Evolutionary conservation across 2,329 filamentous ascomycete genomes (phyloP), one percentile per base, ranked within the genome.

Genomic region (Fusarium algeriense): DNA sequence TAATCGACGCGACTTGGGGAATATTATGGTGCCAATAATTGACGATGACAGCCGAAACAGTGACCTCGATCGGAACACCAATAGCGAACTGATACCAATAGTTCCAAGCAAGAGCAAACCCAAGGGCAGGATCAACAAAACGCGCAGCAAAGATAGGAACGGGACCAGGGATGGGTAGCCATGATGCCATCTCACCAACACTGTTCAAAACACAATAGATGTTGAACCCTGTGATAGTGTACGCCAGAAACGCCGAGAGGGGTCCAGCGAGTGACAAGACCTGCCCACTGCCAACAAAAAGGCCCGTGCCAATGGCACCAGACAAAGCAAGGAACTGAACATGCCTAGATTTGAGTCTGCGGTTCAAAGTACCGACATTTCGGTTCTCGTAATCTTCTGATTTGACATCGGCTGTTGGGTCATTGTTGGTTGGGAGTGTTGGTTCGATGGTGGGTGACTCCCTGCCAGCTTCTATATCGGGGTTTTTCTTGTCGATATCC

Each of bases 11-110:
- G 19, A 71, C 50, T 44, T 67, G 53, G 11, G 63, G 46, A 7
- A 68, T 28, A 17, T 56, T 80, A 3, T 82, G 81, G 7, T 85
- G 81, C 89, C 89, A 91, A 77, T 90, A 91, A 53, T 88, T 82
- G 62, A 91, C 82, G 38, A 91, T 81, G 67, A 90, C 85, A 32
- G 84, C 84, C 34, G 86, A 87, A 4, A 88, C 89, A 0, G 86
- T 87, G 20, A 87, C 84, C 78, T 91, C 88, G 46, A 87, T 86
- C 1, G 85, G 87, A 20, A 89, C 82, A 10, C 89, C 80, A 67
- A 90, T 89, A 35, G 85, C 82, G 66, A 89, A 89, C 2, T 87
- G 86, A 73, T 90, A 90, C 84, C 87, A 90, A 78, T 90, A 90
- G 69, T 89, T 89, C 86, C 86, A 89, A 4, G 86, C 87, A 20